Percentiles rank a stretch among this genome's conserved stretches.
Conservation (phyloP, 192 early-diverging fungal species). For the Allomyces macrogynus region DNA sequence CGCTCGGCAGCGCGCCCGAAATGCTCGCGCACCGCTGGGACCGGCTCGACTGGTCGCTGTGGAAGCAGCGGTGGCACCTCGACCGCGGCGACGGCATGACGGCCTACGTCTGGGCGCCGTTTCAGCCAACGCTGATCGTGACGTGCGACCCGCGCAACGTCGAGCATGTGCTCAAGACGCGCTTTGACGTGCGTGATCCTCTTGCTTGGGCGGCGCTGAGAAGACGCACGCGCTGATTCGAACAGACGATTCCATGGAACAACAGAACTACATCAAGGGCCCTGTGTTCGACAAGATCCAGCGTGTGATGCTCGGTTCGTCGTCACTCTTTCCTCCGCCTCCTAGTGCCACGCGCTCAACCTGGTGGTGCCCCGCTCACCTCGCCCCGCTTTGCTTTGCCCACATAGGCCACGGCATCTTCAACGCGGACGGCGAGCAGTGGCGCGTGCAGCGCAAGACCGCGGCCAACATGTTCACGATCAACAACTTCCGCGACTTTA, state of each 20-base stretch:
- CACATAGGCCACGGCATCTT: slow-evolving; percentile 32
- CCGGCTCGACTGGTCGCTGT: not conserved
- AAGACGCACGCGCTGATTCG: not conserved
- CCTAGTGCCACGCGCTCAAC: no score
- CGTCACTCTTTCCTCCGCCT: no score
- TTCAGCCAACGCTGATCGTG: not conserved
- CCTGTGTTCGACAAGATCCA: slow-evolving; percentile 18
- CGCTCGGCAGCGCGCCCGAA: not conserved
- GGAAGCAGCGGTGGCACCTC: not conserved
- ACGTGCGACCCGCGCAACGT: slow-evolving; percentile 1
- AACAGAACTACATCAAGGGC: slow-evolving; percentile 12
- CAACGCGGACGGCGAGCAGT: slow-evolving; percentile 42
- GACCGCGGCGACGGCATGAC: not conserved
- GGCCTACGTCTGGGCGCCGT: not conserved
- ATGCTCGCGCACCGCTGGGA: not conserved
- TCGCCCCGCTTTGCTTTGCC: no score
- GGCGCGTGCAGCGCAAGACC: slow-evolving; percentile 38
- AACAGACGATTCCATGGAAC: not conserved
- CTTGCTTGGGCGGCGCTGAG: not conserved
- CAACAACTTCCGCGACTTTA: not conserved
- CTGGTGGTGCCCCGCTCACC: no score
- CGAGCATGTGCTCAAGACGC: slow-evolving; percentile 4
- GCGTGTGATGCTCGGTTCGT: slow-evolving; percentile 27
- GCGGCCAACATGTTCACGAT: slow-evolving; percentile 2
- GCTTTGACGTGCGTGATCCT: slow-evolving; percentile 4